A percentile compares a stretch with the other conserved stretches of the same genome.
phyloP scores from a whole-genome alignment of 176 grass and related monocot genomes.

The Hordeum vulgare region DNA sequence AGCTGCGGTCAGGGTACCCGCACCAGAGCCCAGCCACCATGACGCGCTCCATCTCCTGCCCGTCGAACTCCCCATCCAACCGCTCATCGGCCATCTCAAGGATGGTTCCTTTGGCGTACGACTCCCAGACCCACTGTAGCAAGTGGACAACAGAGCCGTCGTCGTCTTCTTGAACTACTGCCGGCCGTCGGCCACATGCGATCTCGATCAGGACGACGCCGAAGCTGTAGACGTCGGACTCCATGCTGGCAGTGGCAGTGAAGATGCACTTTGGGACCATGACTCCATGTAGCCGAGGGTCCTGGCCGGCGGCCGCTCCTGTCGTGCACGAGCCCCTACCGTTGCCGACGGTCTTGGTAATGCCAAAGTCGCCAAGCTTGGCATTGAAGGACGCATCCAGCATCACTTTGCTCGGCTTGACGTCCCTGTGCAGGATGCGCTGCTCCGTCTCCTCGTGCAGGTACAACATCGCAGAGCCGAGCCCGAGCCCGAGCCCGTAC shows the following conservation, averaged over 20 bases:
- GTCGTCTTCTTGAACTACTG: background rate
- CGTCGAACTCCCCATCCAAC: background rate
- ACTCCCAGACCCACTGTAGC: background rate
- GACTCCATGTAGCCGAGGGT: conserved; percentile 12
- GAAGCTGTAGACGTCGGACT: conserved; percentile 39
- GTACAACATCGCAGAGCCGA: background rate
- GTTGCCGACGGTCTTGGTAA: background rate
- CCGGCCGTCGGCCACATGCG: background rate
- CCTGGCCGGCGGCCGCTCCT: background rate
- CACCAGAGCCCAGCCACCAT: background rate
- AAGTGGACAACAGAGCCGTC: background rate
- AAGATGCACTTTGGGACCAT: background rate
- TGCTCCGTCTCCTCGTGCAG: background rate
- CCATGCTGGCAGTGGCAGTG: background rate
- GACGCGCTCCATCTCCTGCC: background rate
- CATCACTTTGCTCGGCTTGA: conserved; percentile 39
- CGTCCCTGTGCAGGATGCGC: conserved; percentile 2
- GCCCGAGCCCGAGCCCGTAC: background rate
- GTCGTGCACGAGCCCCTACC: background rate
- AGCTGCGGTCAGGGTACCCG: background rate
- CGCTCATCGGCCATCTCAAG: background rate
- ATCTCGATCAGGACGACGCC: conserved; percentile 40
- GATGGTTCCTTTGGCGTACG: background rate
- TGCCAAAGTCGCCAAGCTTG: conserved; percentile 26
- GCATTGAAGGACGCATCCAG: conserved; percentile 3